Evolutionary conservation across 371 early-diverging fungal genomes (phyloP).

Genomic region (Mortierella sp.): DNA sequence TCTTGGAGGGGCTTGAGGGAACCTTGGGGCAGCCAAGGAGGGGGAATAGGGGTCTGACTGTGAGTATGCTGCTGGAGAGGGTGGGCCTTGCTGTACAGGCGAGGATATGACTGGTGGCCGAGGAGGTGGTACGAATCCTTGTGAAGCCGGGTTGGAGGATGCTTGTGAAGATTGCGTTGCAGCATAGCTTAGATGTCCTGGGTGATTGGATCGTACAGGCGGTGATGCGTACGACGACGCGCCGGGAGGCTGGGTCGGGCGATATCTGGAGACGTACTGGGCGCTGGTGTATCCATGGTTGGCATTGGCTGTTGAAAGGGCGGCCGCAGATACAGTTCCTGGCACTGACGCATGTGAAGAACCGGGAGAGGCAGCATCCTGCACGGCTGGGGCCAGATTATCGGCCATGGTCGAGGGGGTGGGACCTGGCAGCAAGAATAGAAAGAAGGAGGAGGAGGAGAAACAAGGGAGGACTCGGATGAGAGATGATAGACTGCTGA

Average conservation of each 20-base stretch:
- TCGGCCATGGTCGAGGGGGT: slow-evolving; percentile 35
- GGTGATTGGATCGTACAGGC: slow-evolving; percentile 24
- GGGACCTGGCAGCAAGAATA: slow-evolving; percentile 5
- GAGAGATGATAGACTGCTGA: neutral
- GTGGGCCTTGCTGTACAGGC: slow-evolving; percentile 15
- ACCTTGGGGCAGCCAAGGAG: slow-evolving; percentile 15
- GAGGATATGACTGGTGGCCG: slow-evolving; percentile 30
- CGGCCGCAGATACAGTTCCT: slow-evolving; percentile 13
- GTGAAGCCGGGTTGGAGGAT: slow-evolving; percentile 14
- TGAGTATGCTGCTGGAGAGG: slow-evolving; percentile 5
- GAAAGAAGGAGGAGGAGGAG: neutral
- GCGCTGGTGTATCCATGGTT: slow-evolving; percentile 55
- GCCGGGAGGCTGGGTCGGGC: slow-evolving; percentile 19
- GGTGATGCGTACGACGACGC: slow-evolving; percentile 26
- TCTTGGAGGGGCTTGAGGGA: slow-evolving; percentile 33
- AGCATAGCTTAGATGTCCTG: slow-evolving; percentile 17
- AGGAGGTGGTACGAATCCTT: slow-evolving; percentile 30
- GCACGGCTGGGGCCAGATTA: slow-evolving; percentile 31
- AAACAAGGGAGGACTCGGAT: neutral
- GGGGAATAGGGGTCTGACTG: slow-evolving; percentile 26
- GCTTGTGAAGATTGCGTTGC: slow-evolving; percentile 16
- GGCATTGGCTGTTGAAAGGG: slow-evolving; percentile 22
- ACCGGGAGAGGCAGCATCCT: slow-evolving; percentile 20
- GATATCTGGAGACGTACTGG: slow-evolving; percentile 51
- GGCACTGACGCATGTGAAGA: slow-evolving; percentile 24